Evolutionary conservation across 352 stramenopile species (phyloP).

Genomic region (Halophytophthora batemanensis): DNA sequence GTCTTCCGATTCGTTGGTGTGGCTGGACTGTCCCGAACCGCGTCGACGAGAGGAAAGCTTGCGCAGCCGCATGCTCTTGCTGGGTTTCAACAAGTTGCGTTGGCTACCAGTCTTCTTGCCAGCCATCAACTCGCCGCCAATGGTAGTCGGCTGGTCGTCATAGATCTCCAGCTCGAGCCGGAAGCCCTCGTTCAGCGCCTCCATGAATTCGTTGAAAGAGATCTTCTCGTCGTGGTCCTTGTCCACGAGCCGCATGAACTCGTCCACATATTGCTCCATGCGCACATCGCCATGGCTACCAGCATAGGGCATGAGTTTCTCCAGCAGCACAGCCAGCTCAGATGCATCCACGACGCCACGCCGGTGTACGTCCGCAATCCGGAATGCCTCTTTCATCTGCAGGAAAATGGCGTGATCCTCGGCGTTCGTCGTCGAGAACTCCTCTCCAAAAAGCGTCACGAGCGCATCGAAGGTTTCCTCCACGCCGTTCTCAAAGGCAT

Average conservation of each 20-base stretch:
- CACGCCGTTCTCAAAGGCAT: conserved; percentile 33
- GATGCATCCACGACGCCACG: conserved; percentile 55
- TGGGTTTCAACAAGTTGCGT: too few species aligned
- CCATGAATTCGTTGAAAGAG: conserved; percentile 74
- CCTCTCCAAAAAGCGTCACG: conserved; percentile 49
- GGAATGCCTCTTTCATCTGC: conserved; percentile 79
- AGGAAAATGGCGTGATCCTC: conserved; percentile 68
- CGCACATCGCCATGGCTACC: conserved; percentile 34
- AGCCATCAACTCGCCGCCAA: too few species aligned
- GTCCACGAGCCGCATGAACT: conserved; percentile 76
- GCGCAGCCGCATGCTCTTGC: too few species aligned
- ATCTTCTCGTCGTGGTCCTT: conserved; percentile 61
- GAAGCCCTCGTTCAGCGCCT: conserved; percentile 73
- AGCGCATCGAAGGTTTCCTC: conserved; percentile 57
- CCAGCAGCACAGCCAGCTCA: conserved; percentile 55
- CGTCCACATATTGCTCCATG: conserved; percentile 72
- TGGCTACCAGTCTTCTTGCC: too few species aligned
- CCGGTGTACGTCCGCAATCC: conserved; percentile 55
- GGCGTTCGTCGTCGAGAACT: conserved; percentile 48
- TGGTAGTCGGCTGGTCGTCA: conserved; percentile 24
- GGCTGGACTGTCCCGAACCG: too few species aligned
- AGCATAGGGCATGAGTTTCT: conserved; percentile 64
- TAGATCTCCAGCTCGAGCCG: conserved; percentile 72
- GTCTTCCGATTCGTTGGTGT: too few species aligned
- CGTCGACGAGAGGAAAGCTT: too few species aligned